Evolutionary conservation across 306 rosid genomes (phyloP).

Genomic region (Trifolium fragiferum): DNA sequence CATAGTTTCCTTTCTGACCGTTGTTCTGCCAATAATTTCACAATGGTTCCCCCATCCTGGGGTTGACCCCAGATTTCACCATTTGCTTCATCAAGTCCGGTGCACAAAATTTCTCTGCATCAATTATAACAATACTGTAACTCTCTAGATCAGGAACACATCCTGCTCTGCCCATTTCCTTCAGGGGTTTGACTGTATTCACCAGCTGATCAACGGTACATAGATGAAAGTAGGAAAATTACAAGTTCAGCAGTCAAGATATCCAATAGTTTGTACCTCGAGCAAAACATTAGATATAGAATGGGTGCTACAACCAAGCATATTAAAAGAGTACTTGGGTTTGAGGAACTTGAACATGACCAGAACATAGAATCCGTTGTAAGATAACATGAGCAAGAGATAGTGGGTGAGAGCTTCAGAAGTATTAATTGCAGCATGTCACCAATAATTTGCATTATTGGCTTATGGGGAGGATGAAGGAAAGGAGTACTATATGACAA

Average conservation of each 20-base stretch:
- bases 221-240: conserved; percentile 60
- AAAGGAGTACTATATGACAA: conserved; percentile 48
- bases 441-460: conserved; percentile 55
- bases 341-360: conserved; percentile 60
- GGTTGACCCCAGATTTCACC: conserved; percentile 53
- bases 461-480: conserved; percentile 44
- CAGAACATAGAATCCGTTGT: conserved; percentile 57
- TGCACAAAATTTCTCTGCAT: conserved; percentile 19
- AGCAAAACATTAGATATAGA: conserved; percentile 45
- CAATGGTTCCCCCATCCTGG: conserved; percentile 48
- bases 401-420: conserved; percentile 55
- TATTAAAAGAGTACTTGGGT: conserved; percentile 65
- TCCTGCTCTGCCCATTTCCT: conserved; percentile 55
- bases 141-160: conserved; percentile 58
- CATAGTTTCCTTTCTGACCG: conserved; percentile 62
- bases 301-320: conserved; percentile 55
- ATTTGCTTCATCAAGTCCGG: conserved; percentile 54
- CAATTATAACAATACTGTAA: conserved; percentile 41
- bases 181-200: conserved; percentile 59
- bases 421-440: conserved; percentile 61
- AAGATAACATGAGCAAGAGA: conserved; percentile 62
- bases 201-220: conserved; percentile 56
- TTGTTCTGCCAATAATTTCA: conserved; percentile 51
- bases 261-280: conserved; percentile 60
- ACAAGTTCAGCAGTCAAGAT: conserved; percentile 57